phyloP scores from a whole-genome alignment of 73 alveolate genomes.

The Uronychia setigera region DNA sequence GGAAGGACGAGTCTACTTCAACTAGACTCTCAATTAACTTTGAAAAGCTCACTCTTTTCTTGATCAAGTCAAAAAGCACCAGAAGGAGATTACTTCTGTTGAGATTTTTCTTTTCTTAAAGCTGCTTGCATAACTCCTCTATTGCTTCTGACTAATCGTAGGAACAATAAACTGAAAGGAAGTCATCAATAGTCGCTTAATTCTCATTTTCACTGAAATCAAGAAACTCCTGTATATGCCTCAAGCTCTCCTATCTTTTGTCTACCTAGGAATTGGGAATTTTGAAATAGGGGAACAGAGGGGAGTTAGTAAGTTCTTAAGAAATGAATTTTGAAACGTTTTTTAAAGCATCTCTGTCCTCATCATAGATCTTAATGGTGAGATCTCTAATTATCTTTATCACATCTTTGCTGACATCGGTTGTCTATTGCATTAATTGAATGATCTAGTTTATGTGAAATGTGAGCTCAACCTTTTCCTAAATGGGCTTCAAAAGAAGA shows the following conservation, averaged over 20 bases:
- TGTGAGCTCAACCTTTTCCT: neutral
- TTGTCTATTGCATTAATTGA: neutral
- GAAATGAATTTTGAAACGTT: neutral
- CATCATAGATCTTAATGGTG: neutral
- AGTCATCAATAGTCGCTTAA: neutral
- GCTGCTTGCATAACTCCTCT: neutral
- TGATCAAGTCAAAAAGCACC: constrained; percentile 2
- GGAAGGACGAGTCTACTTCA: neutral
- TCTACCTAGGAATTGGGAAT: neutral
- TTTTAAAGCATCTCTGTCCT: neutral
- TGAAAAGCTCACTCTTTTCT: neutral
- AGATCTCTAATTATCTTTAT: no score
- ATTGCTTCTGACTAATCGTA: neutral
- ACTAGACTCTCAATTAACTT: neutral
- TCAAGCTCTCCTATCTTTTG: neutral
- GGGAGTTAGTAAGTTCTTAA: neutral
- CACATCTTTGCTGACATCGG: no score
- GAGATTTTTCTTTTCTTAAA: neutral
- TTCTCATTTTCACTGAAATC: neutral
- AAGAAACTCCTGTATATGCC: neutral
- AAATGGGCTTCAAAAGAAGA: no score
- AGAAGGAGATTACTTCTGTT: neutral
- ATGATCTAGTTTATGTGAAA: neutral
- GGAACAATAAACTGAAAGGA: neutral
- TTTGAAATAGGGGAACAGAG: neutral